Conservation (phyloP, 805 yeast genomes). For the Clavispora fructus region DNA sequence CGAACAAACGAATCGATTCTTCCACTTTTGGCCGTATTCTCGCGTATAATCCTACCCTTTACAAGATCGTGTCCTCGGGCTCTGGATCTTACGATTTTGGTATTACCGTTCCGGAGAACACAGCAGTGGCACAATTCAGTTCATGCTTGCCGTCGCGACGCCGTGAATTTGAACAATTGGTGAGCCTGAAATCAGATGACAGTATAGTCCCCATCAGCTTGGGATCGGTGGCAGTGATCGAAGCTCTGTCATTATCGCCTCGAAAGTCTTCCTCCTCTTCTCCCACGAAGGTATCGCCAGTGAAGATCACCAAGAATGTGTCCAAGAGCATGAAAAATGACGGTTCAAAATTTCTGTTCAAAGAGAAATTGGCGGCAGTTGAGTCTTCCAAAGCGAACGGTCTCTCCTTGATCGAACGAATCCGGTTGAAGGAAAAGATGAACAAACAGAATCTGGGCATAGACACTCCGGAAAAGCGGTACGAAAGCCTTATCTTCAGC, state of each 20-base stretch:
- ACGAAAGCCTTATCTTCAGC: conserved; percentile 19
- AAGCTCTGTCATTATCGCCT: not conserved
- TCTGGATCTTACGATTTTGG: conserved; percentile 9
- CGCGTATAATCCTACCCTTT: conserved; percentile 4
- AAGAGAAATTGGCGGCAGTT: conserved; percentile 14
- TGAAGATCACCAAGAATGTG: conserved; percentile 5
- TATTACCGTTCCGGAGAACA: conserved; percentile 8
- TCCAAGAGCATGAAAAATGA: conserved; percentile 25
- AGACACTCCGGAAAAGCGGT: conserved; percentile 18
- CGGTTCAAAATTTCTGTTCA: conserved; percentile 31
- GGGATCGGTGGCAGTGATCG: not conserved
- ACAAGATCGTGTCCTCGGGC: conserved; percentile 8
- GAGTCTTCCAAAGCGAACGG: conserved; percentile 15
- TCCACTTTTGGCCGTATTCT: conserved; percentile 8
- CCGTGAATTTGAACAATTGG: conserved; percentile 9
- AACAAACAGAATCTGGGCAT: conserved; percentile 4
- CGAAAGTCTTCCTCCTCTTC: conserved; percentile 1
- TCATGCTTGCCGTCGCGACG: conserved; percentile 15
- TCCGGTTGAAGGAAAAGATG: conserved; percentile 30
- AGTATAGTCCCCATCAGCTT: not conserved
- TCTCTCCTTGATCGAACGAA: conserved; percentile 34
- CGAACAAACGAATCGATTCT: conserved; percentile 7
- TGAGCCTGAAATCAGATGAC: not conserved
- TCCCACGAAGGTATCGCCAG: conserved; percentile 6
- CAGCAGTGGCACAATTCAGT: conserved; percentile 10